Conservation (phyloP, 768 basidiomycete species). For the Mycena olivaceomarginata region DNA sequence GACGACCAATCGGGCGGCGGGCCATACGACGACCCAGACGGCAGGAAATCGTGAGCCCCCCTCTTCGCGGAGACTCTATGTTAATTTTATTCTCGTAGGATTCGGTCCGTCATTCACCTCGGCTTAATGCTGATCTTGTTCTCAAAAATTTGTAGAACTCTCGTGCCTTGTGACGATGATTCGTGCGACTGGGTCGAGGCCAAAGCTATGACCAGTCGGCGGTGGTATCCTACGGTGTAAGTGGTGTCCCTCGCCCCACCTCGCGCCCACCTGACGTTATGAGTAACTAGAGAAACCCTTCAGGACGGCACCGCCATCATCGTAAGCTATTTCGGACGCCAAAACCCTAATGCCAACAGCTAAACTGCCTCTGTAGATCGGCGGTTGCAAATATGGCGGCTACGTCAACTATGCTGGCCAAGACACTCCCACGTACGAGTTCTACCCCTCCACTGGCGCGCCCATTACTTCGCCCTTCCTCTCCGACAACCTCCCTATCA, state of each 20-base stretch:
- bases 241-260: conserved; percentile 45
- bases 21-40: conserved; percentile 77
- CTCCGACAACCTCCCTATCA: conserved; percentile 80
- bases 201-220: conserved; percentile 66
- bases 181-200: conserved; percentile 76
- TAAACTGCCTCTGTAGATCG: conserved; percentile 62
- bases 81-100: conserved; percentile 52
- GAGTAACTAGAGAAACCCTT: conserved; percentile 70
- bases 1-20: conserved; percentile 67
- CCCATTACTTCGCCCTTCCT: conserved; percentile 79
- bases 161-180: conserved; percentile 82
- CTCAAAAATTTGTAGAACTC: conserved; percentile 61
- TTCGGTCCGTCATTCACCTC: conserved; percentile 62
- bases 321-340: conserved; percentile 56
- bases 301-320: conserved; percentile 80
- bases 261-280: not conserved
- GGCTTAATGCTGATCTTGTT: not conserved
- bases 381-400: conserved; percentile 77
- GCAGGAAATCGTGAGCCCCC: conserved; percentile 73
- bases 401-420: conserved; percentile 84
- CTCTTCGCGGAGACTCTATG: conserved; percentile 17
- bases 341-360: conserved; percentile 10
- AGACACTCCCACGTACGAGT: conserved; percentile 89
- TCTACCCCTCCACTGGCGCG: conserved; percentile 78
- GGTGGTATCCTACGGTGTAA: conserved; percentile 89